Conservation (phyloP, 257 asterid species). For the Solanum ossicruentum region DNA sequence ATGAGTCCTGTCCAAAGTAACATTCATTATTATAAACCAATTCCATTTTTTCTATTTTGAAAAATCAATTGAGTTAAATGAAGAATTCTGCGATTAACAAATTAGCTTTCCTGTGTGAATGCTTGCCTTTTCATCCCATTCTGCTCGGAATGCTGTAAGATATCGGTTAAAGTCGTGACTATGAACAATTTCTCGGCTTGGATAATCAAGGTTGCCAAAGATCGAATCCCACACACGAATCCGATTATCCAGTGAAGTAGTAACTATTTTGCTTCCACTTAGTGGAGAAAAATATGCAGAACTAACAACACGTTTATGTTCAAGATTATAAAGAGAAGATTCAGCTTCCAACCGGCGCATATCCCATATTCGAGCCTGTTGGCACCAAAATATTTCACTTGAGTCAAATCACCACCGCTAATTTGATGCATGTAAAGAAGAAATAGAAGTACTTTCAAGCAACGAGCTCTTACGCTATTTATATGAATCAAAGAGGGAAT, state of each 20-base stretch:
- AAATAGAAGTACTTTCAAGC: neutral
- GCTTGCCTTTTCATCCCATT: slow-evolving; percentile 93
- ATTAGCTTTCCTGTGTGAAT: neutral
- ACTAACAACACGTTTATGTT: slow-evolving; percentile 86
- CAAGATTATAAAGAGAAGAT: slow-evolving; percentile 58
- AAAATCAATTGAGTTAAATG: neutral
- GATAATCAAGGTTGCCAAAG: slow-evolving; percentile 70
- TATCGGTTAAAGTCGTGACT: slow-evolving; percentile 93
- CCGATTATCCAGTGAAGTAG: slow-evolving; percentile 91
- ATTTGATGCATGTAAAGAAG: neutral
- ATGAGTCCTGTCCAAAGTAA: slow-evolving; percentile 49
- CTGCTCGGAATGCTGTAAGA: slow-evolving; percentile 86
- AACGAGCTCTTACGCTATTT: neutral
- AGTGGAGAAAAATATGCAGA: slow-evolving; percentile 91
- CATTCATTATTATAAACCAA: neutral
- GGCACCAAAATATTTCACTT: neutral
- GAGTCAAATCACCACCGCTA: neutral
- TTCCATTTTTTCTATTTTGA: neutral
- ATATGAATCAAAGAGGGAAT: neutral
- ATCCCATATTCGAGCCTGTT: slow-evolving; percentile 98
- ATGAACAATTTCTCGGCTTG: slow-evolving; percentile 94
- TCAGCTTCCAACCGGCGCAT: slow-evolving; percentile 65
- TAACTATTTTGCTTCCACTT: slow-evolving; percentile 86
- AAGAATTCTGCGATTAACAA: neutral
- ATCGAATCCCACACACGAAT: slow-evolving; percentile 94